Evolutionary conservation across 345 rosid genomes (phyloP).

Genomic region (Citrus maxima): DNA sequence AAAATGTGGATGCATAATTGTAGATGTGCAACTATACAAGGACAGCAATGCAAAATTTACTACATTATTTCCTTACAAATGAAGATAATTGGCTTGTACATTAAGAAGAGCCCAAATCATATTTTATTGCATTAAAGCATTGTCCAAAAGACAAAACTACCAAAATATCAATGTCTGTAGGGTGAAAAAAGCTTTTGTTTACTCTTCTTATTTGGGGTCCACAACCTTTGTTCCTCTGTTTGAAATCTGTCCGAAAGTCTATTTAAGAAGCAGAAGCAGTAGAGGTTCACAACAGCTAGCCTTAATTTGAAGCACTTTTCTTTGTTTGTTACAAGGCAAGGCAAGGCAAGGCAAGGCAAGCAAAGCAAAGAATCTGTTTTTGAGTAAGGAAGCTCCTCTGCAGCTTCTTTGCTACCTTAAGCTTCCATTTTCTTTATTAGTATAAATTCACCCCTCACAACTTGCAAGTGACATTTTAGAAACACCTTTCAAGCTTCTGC

Average conservation of each 20-base stretch:
- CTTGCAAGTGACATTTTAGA: neutral
- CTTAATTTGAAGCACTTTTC: constrained; percentile 19
- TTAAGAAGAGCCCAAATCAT: constrained; percentile 13
- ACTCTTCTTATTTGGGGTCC: constrained; percentile 15
- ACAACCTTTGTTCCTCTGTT: constrained; percentile 11
- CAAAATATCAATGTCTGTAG: neutral
- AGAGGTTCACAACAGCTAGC: constrained; percentile 12
- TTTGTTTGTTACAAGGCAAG: constrained; percentile 30
- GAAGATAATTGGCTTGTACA: neutral
- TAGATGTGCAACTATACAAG: neutral
- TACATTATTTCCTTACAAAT: constrained; percentile 2
- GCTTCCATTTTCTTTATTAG: neutral
- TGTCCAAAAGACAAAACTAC: neutral
- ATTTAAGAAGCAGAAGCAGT: constrained; percentile 20
- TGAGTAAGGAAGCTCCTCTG: constrained; percentile 24
- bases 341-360: constrained; percentile 37
- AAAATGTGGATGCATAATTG: neutral
- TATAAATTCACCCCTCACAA: constrained; percentile 7
- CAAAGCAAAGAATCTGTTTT: constrained; percentile 38
- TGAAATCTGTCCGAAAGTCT: constrained; percentile 22
- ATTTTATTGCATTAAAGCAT: neutral
- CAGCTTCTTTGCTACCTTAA: constrained; percentile 22
- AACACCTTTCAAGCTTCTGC: neutral
- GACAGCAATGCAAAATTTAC: neutral
- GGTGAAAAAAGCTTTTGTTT: neutral